These are phyloP conservation scores for Macrolepiota fuliginosa DNA, from an alignment of 768 basidiomycete species.

Conservation along the genomic window DNA sequence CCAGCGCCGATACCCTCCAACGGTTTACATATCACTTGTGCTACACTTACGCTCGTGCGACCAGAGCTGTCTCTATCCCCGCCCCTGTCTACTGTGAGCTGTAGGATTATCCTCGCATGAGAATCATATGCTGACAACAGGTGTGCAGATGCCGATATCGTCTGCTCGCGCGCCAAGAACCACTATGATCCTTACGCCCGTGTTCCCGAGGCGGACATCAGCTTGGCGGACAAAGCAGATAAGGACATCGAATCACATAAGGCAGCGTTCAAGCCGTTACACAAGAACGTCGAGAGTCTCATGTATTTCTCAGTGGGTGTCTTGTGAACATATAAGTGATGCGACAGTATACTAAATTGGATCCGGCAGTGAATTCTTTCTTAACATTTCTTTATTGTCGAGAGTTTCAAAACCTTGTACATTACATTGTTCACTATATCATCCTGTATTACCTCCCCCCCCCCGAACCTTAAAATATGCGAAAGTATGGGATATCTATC, in stretches of 20 bases:
- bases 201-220: conserved; percentile 35
- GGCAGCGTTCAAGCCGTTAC: conserved; percentile 45
- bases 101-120: background rate
- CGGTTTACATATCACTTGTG: conserved; percentile 66
- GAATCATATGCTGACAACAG: background rate
- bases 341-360: background rate
- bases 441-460: background rate
- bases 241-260: conserved; percentile 45
- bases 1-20: conserved; percentile 68
- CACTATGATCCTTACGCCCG: conserved; percentile 43
- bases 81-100: conserved; percentile 74
- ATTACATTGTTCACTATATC: background rate
- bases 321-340: background rate
- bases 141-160: conserved; percentile 68
- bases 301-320: conserved; percentile 42
- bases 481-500: too few relatives aligned
- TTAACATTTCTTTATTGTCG: background rate
- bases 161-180: conserved; percentile 36
- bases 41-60: conserved; percentile 73
- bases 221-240: conserved; percentile 18
- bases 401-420: too few relatives aligned
- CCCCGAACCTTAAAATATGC: too few relatives aligned
- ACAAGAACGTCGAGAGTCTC: conserved; percentile 26
- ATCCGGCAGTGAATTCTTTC: background rate
- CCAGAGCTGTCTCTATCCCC: conserved; percentile 77